A percentile compares a stretch with the other conserved stretches of the same genome.
These are phyloP conservation scores for Trichoderma oligosporum DNA, from an alignment of 2,329 filamentous ascomycete genomes.

Conservation along the genomic window DNA sequence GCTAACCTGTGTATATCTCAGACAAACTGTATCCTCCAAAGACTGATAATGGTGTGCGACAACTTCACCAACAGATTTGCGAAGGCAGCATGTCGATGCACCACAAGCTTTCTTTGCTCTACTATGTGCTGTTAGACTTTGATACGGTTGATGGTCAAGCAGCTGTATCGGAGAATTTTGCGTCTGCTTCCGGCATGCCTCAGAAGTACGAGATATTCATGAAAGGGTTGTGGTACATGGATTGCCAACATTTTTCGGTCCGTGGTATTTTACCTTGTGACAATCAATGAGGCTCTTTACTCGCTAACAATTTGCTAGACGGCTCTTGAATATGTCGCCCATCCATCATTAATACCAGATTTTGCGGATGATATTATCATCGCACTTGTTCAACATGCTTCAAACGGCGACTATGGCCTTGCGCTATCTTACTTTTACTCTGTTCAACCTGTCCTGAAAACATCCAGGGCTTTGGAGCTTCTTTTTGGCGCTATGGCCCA, in stretches of 20 bases:
- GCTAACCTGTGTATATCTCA: conserved; percentile 21
- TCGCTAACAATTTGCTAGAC: conserved; percentile 36
- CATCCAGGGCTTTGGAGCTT: conserved; percentile 56
- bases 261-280: background rate
- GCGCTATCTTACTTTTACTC: conserved; percentile 76
- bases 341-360: conserved; percentile 74
- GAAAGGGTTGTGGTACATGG: conserved; percentile 77
- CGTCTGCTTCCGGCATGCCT: conserved; percentile 61
- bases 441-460: conserved; percentile 68
- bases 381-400: conserved; percentile 59
- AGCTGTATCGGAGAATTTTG: conserved; percentile 55
- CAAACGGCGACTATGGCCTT: conserved; percentile 58
- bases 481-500: conserved; percentile 67
- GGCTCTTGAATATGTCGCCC: conserved; percentile 71
- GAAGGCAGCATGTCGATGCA: conserved; percentile 62
- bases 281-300: too few species aligned
- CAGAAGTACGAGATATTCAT: conserved; percentile 76
- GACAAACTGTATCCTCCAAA: conserved; percentile 71
- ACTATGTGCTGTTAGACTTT: conserved; percentile 78
- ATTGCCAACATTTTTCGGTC: conserved; percentile 65
- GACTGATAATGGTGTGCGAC: conserved; percentile 61
- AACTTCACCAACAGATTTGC: conserved; percentile 67
- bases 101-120: conserved; percentile 78
- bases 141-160: conserved; percentile 51
- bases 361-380: conserved; percentile 80